Conservation (phyloP, 257 asterid genomes). For the Solanum habrochaites region DNA sequence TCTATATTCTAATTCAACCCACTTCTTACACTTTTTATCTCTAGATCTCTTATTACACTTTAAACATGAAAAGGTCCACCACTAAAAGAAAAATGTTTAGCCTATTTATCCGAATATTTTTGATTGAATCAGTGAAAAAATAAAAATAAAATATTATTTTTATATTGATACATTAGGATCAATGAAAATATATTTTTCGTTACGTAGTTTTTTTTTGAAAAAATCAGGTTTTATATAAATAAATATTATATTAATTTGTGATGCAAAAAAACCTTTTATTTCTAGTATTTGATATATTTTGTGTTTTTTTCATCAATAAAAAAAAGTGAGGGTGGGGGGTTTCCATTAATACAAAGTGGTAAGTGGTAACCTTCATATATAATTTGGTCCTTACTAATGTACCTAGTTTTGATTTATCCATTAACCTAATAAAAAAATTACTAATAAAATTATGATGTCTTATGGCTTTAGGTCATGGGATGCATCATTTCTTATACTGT, state of each 20-base stretch:
- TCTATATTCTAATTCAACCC: background rate
- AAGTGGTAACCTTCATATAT: background rate
- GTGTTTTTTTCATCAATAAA: background rate
- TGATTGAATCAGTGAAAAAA: too few relatives aligned
- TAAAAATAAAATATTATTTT: too few relatives aligned
- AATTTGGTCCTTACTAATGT: background rate
- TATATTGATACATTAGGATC: too few relatives aligned
- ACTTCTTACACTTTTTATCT: background rate
- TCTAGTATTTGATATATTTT: background rate
- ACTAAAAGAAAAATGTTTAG: background rate
- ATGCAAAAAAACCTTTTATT: background rate
- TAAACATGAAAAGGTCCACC: background rate
- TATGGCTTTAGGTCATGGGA: background rate
- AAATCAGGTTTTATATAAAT: too few relatives aligned
- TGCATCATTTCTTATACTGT: background rate
- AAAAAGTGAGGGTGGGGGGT: background rate
- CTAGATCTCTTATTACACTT: background rate
- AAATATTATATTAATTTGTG: too few relatives aligned
- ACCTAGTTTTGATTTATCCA: background rate
- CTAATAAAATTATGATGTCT: background rate
- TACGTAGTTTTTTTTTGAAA: too few relatives aligned
- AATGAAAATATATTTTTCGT: background rate
- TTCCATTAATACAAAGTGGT: background rate
- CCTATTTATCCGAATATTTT: too few relatives aligned
- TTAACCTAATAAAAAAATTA: background rate